Base-by-base conservation (phyloP, 257 asterid species). In the Perilla frutescens region DNA sequence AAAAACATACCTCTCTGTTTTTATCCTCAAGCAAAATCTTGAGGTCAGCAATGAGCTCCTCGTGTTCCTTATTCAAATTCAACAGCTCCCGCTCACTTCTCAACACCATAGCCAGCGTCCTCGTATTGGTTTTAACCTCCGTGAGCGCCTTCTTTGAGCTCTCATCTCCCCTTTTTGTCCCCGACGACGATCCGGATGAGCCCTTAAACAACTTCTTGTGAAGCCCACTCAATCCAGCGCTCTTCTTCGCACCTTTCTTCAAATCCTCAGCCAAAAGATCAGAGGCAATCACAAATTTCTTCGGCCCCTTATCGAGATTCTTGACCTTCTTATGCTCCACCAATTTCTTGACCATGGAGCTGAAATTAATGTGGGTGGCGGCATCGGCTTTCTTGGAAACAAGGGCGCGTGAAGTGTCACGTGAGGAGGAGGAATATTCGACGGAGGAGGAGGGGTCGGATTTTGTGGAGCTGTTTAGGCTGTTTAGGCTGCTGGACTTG, bases 11-110 rank as follows among this genome's bases (percentile, higher is more conserved):
- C 96, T 92, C 97, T 49, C 66, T 78, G 60, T 89, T 91, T 63
- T 84, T 94, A 72, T 88, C 96, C 45, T 89, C 85, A n/a, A 91
- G 79, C 84, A 74, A 54, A 68, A 76, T n/a, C 76, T 83, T 90
- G 44, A 94, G 91, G 73, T 88, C 86, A 41, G 85, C 71, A 79
- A 94, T 88, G 78, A 83, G 75, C 20, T 69, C 64, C 79, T 90
- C 97, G 63, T 87, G 96, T 31, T 90, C 93, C 68, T 90, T 87
- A 11, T 81, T 90, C 85, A 75, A 59, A 68, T 75, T 87, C 87
- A 94, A 62, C 4, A 94, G 79, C 85, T 91, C 99, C 88, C 99
- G 85, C 81, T 94, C 99, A 76, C 99, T 91, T 87, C 96, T 88
- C 83, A 94, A 69, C 77, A 91, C 96, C 97, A 87, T 91, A 3